Evolutionary conservation across 306 rosid species (phyloP), one percentile per base, ranked within the genome.

Genomic region (Acacia melanoxylon): DNA sequence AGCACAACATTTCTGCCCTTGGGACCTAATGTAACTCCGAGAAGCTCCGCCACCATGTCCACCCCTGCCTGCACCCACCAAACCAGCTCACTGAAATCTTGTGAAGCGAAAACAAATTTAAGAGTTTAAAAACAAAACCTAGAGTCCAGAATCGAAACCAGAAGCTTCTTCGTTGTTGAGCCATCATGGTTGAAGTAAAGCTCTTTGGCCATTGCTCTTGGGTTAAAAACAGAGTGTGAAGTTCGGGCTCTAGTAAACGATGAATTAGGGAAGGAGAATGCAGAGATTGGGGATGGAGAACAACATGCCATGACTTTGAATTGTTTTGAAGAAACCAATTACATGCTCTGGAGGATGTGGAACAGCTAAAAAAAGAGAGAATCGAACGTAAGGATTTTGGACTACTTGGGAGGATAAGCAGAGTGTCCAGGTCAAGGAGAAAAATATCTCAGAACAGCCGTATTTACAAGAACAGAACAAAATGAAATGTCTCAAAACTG

Each of bases 1-100:
- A 95, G 89, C 83, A 95, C 95, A 41, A 93, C 98, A 87, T 95
- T 95, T 82, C 98, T 95, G 17, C 99, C 98, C 80, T 92, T 93
- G 62, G 97, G 98, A 31, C 98, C 98, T 89, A 95, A 86, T 77
- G 98, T 95, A 27, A 95, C 95, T 72, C 99, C 98, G 81, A 95
- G 90, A 66, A 93, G 87, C 80, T 90, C 90, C 14, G 99, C 99
- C 79, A 91, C 95, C 86, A 89, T 45, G 62, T 93, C 86, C 88
- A 93, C 99, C 31, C 98, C 98, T 62, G 89, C 94, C 98, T 95
- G 84, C 82, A 83, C 35, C 85, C 85, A 72, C 82, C 46, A 72
- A 78, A 82, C 67, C 31, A 37, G 68, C 62, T 46, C 73, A 67
- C 41, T 70, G 22, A 82, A 45, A 62, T 52, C 68, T 20, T 72